Base-by-base conservation (phyloP, 768 basidiomycete species). In the Inosperma sp. region DNA sequence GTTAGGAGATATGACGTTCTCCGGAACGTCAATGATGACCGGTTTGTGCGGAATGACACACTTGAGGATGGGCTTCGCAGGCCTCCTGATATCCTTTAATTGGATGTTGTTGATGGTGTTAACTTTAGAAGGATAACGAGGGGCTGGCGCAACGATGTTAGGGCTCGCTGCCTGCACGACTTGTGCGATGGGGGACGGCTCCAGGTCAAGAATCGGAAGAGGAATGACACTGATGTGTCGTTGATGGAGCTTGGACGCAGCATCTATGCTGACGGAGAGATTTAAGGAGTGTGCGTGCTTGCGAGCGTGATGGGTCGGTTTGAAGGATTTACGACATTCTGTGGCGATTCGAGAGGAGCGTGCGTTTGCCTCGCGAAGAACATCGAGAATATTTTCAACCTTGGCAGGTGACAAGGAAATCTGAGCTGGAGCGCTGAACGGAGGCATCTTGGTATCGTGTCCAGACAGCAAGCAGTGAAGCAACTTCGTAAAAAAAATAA, bases 271-370 rank as follows among this genome's bases (percentile, higher is more conserved):
- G 41, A 84, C 65, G 5, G 51, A 56, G 27, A 83, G 76, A 23
- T 73, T 69, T n/a, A 76, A 70, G 12, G 52, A 52, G 10, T 52
- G 56, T 4, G 82, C 82, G 21, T 67, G 75, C n/a, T 61, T 69
- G 48, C 72, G 75, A 8, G 82, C 82, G 57, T 76, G 77, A 53
- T 70, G 56, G 0, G 76, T 76, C 13, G 68, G 72, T 7, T 41
- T 62, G 5, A 65, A 61, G 3, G 65, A 52, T 19, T 55, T 56
- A 42, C 79, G 77, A 21, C 68, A 60, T 31, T 61, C 58, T 26
- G 61, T 59, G 3, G 79, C 77, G 48, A 77, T 61, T 16, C 53
- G 56, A 26, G 56, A 34, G 61, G 76, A 74, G 40, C 67, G 72
- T 3, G 55, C 59, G 61, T 80, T 81, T 37, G 80, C 68, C 22